These are phyloP conservation scores for Ophiosphaerella narmari DNA, from an alignment of 2,329 filamentous ascomycete genomes.

Conservation along the genomic window DNA sequence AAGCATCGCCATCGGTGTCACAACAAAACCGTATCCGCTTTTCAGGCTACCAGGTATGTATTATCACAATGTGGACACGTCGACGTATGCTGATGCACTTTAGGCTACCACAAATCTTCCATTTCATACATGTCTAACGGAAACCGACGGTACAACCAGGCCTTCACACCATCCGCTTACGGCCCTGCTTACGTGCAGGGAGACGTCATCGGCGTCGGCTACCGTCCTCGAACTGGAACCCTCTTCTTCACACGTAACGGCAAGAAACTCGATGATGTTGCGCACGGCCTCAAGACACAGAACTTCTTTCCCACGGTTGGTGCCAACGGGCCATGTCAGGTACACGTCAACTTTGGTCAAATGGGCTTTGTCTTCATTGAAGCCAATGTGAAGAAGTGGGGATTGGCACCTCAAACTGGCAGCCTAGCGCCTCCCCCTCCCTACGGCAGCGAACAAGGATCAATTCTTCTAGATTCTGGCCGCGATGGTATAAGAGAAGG, in stretches of 20 bases:
- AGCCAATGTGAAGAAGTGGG: slow-evolving; percentile 99
- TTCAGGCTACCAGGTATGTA: slow-evolving; percentile 87
- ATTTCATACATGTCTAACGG: slow-evolving; percentile 90
- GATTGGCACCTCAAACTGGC: slow-evolving; percentile 91
- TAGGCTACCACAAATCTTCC: slow-evolving; percentile 90
- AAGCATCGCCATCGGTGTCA: slow-evolving; percentile 86
- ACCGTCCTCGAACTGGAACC: slow-evolving; percentile 89
- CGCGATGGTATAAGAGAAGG: slow-evolving; percentile 58
- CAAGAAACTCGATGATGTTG: slow-evolving; percentile 93
- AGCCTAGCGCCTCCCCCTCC: slow-evolving; percentile 93
- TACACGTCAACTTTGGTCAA: slow-evolving; percentile 98
- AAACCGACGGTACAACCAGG: slow-evolving; percentile 87
- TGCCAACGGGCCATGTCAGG: slow-evolving; percentile 86
- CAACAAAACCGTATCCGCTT: slow-evolving; percentile 94
- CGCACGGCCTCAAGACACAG: slow-evolving; percentile 87
- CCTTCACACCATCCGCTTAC: slow-evolving; percentile 79
- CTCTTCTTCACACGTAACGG: slow-evolving; percentile 99
- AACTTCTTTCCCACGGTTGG: slow-evolving; percentile 99
- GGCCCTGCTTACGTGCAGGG: slow-evolving; percentile 87
- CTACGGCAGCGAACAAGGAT: slow-evolving; percentile 96
- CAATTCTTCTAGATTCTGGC: slow-evolving; percentile 89
- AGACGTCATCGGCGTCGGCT: slow-evolving; percentile 94
- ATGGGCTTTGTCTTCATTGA: slow-evolving; percentile 99
- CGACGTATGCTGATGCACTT: slow-evolving; percentile 18
- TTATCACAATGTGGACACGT: not conserved